Conservation (phyloP, 2,329 filamentous ascomycete genomes). For the Pseudogymnoascus sp. region DNA sequence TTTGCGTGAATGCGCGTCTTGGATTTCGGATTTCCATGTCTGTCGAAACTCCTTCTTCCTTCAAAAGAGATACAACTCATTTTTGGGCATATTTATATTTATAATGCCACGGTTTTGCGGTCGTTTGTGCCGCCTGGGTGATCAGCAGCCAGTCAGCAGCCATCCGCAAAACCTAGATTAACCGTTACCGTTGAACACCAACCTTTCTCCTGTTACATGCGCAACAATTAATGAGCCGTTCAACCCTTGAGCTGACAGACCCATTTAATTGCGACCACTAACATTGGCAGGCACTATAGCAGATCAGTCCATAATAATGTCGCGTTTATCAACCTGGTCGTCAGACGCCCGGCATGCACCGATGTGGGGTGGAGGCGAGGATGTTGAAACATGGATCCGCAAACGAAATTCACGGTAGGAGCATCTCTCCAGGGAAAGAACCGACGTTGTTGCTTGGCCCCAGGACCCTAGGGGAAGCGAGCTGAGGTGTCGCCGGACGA, state of each 20-base stretch:
- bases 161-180: conserved; percentile 3
- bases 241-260: not conserved
- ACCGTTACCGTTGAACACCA: not conserved
- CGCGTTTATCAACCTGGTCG: conserved; percentile 4
- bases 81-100: not conserved
- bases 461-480: not conserved
- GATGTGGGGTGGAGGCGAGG: not conserved
- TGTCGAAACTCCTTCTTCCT: not conserved
- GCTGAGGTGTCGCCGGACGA: not conserved
- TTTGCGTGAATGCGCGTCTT: not conserved
- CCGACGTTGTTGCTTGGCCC: not conserved
- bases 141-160: not conserved
- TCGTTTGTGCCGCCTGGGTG: not conserved
- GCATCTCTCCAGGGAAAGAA: not conserved
- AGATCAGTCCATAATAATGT: conserved; percentile 3
- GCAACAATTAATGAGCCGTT: not conserved
- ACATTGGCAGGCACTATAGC: not conserved
- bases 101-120: not conserved
- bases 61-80: not conserved
- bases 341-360: conserved; percentile 2
- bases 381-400: conserved; percentile 3
- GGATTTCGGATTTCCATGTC: not conserved
- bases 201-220: not conserved
- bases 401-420: not conserved
- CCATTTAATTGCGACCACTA: conserved; percentile 1